These are phyloP conservation scores for Gypsophila paniculata DNA, from an alignment of 179 eudicot species.

Conservation along the genomic window DNA sequence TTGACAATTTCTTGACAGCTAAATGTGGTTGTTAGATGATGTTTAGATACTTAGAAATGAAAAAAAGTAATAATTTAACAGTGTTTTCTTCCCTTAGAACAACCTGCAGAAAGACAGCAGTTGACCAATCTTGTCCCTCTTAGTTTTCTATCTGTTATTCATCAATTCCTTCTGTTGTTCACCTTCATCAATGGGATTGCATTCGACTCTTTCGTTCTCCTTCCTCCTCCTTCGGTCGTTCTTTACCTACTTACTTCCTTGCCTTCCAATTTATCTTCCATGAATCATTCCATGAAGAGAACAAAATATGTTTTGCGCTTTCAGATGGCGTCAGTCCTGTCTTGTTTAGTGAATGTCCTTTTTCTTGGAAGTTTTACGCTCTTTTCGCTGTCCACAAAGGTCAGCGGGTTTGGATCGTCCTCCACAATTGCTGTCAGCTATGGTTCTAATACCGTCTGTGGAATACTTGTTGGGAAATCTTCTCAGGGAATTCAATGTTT, in stretches of 20 bases:
- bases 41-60: conserved; percentile 14
- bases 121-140: conserved; percentile 12
- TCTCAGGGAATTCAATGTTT: conserved; percentile 46
- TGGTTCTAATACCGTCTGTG: conserved; percentile 42
- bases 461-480: conserved; percentile 45
- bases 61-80: neutral
- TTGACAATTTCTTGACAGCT: neutral
- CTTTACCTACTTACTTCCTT: conserved; percentile 27
- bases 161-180: neutral
- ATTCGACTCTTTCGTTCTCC: conserved; percentile 30
- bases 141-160: conserved; percentile 15
- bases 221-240: conserved; percentile 25
- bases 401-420: conserved; percentile 37
- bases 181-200: conserved; percentile 27
- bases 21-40: conserved; percentile 8
- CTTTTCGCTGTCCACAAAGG: conserved; percentile 14
- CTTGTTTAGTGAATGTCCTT: conserved; percentile 19
- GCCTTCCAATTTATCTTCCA: conserved; percentile 18
- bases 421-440: conserved; percentile 44
- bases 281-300: conserved; percentile 26
- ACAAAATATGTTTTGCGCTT: conserved; percentile 7
- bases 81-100: neutral
- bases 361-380: conserved; percentile 15
- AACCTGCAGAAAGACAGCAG: neutral
- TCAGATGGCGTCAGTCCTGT: conserved; percentile 19